Evolutionary conservation across 192 early-diverging fungal genomes (phyloP).

Genomic region (Obelidium mucronatum): DNA sequence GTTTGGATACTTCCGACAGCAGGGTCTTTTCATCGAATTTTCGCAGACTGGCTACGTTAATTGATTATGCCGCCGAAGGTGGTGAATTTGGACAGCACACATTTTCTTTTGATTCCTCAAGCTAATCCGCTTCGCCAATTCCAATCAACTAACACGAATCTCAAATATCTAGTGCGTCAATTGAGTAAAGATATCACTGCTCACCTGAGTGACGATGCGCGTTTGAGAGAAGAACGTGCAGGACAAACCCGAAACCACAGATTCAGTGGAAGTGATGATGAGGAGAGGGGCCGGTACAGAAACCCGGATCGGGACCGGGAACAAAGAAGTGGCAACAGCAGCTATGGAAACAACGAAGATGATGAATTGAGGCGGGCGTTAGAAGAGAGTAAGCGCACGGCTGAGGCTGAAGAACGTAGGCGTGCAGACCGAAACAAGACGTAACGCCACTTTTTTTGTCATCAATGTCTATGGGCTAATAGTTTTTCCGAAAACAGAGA

Average conservation of each 20-base stretch:
- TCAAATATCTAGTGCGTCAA: constrained; percentile 75
- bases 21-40: no score
- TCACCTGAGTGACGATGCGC: constrained; percentile 78
- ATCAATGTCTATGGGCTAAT: not conserved
- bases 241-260: constrained; percentile 41
- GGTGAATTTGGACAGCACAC: not conserved
- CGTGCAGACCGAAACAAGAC: constrained; percentile 32
- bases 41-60: no score
- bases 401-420: constrained; percentile 64
- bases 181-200: constrained; percentile 90
- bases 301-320: constrained; percentile 10
- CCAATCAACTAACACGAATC: not conserved
- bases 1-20: no score
- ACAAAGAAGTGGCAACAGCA: constrained; percentile 46
- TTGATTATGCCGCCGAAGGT: no score
- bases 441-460: not conserved
- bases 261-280: constrained; percentile 61
- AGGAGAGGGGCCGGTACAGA: constrained; percentile 61
- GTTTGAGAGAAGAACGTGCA: constrained; percentile 78
- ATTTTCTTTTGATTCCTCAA: no score
- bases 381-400: constrained; percentile 80
- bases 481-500: not conserved
- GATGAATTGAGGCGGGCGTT: constrained; percentile 80
- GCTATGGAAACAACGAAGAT: constrained; percentile 63
- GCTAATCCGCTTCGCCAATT: not conserved